Evolutionary conservation across 495 filamentous ascomycete genomes (phyloP), one percentile per base, ranked within the genome.

Genomic region (Pyronema omphalodes): DNA sequence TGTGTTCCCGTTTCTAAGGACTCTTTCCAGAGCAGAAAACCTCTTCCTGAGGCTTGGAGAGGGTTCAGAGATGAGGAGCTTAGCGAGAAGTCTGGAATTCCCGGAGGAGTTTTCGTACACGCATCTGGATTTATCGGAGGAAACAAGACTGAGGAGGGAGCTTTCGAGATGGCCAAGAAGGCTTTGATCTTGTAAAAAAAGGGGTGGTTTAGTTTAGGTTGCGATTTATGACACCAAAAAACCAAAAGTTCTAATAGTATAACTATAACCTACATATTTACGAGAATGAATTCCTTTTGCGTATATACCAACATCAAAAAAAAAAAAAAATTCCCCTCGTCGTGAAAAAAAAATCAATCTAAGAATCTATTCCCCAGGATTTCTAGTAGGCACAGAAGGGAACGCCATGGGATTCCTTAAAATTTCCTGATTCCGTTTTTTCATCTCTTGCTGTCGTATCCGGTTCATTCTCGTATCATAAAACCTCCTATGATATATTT

Each of bases 41-140:
- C 86, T 35, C 71, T 98, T 56, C 93, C 93, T 1, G 87, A 89
- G 68, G 71, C 75, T 14, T 98, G 91, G 91, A 79, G 88, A 49
- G 91, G 93, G 1, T 74, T 91, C 49, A 75, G 93, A 17, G 91
- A 96, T 64, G 79, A 83, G 60, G 76, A 86, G 64, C 69, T 98
- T 54, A 83, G 86, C 64, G 71, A 76, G 54, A 73, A 93, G 6
- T 68, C 76, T 36, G 86, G 86, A 0, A 71, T 91, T 4, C 69
- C 70, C 29, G 91, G 89, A 6, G 77, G 84, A 39, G 79, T 96
- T 18, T 98, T 98, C 66, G 83, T 94, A 51, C 91, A 98, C 61
- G 88, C 91, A 7, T 82, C 80, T 51, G 93, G 91, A 4, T 98
- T 98, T 67, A 94, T 96, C 67, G 91, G 93, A 14, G 91, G 91